Evolutionary conservation across 345 rosid genomes (phyloP).

Genomic region (Corymbia maculata): DNA sequence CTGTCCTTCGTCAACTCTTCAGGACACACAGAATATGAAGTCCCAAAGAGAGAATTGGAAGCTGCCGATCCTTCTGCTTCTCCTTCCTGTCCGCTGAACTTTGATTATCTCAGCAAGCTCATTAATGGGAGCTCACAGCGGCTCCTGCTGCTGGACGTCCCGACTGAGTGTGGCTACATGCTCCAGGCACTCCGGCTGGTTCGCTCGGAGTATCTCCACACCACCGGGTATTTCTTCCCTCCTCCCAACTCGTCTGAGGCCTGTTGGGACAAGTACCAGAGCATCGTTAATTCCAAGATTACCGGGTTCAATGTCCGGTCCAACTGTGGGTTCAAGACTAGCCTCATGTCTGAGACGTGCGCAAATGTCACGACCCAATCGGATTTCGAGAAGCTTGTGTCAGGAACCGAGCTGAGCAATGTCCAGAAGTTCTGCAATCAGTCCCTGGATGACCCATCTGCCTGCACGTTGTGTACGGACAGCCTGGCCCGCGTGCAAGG

Average conservation of each 20-base stretch:
- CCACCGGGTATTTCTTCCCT: slow-evolving; percentile 38
- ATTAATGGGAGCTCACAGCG: background rate
- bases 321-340: slow-evolving; percentile 50
- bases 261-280: slow-evolving; percentile 52
- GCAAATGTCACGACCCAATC: slow-evolving; percentile 53
- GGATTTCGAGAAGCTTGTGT: slow-evolving; percentile 35
- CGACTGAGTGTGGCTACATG: slow-evolving; percentile 39
- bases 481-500: slow-evolving; percentile 32
- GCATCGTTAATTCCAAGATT: slow-evolving; percentile 7
- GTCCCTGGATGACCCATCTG: slow-evolving; percentile 39
- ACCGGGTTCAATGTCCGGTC: slow-evolving; percentile 38
- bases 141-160: background rate
- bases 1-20: background rate
- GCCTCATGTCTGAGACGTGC: slow-evolving; percentile 64
- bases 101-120: slow-evolving; percentile 22
- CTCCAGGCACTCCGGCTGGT: slow-evolving; percentile 60
- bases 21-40: background rate
- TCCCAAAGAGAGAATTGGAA: background rate
- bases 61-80: background rate
- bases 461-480: slow-evolving; percentile 55
- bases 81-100: slow-evolving; percentile 52
- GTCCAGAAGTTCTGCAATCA: slow-evolving; percentile 38
- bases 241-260: slow-evolving; percentile 44
- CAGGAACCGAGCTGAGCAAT: slow-evolving; percentile 8
- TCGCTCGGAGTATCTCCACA: slow-evolving; percentile 44